Conservation (phyloP, 2,329 filamentous ascomycete genomes). For the Zasmidium citrigriseum region DNA sequence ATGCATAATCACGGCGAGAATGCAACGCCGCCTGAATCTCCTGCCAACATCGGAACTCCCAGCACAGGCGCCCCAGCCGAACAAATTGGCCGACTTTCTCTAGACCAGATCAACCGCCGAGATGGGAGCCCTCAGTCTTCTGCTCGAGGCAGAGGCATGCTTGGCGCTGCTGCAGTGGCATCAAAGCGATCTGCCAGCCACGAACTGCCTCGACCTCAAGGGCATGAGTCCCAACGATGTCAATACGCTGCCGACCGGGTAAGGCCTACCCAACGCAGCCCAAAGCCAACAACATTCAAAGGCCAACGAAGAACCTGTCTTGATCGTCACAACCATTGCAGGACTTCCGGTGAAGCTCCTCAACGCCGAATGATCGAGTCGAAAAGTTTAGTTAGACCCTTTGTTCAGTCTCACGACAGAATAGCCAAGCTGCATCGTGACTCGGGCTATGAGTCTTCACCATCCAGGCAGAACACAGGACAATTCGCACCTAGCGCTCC, state of each 20-base stretch:
- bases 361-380: conserved; percentile 5
- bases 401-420: conserved; percentile 9
- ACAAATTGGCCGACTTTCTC: conserved; percentile 15
- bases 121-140: background rate
- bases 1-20: conserved; percentile 16
- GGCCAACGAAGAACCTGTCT: background rate
- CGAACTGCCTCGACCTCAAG: conserved; percentile 6
- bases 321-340: conserved; percentile 1
- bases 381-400: conserved; percentile 5
- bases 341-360: conserved; percentile 1
- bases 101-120: conserved; percentile 14
- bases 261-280: background rate
- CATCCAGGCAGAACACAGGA: conserved; percentile 6
- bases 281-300: background rate
- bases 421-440: conserved; percentile 7
- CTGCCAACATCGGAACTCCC: background rate
- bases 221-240: conserved; percentile 3
- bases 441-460: conserved; percentile 15
- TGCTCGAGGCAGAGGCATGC: conserved; percentile 7
- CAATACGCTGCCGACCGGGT: background rate
- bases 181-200: conserved; percentile 14
- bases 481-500: background rate
- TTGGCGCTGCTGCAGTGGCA: background rate
- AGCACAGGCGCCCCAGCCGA: conserved; percentile 1
- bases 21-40: conserved; percentile 17